phyloP scores from a whole-genome alignment of 495 filamentous ascomycete species.

The Clavariopsis aquatica region DNA sequence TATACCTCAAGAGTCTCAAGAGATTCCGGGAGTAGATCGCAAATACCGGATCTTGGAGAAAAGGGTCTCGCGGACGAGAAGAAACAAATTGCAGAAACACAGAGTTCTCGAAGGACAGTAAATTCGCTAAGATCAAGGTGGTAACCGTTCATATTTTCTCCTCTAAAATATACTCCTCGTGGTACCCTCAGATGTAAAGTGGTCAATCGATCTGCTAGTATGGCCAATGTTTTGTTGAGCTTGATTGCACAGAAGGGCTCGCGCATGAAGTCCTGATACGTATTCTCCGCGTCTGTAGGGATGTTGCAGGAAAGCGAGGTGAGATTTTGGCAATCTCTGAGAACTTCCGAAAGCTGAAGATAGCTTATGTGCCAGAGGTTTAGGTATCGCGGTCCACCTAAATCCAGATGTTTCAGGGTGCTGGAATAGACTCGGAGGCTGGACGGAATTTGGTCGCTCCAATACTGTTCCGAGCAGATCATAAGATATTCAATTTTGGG shows the following conservation, averaged over 20 bases:
- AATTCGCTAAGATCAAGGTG: neutral
- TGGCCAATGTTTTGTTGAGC: neutral
- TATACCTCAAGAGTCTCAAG: neutral
- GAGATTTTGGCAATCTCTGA: neutral
- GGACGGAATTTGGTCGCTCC: neutral
- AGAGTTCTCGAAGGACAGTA: neutral
- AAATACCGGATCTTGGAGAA: neutral
- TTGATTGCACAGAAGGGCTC: neutral
- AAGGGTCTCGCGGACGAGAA: neutral
- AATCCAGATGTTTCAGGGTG: neutral
- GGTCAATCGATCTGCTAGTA: neutral
- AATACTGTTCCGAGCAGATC: neutral
- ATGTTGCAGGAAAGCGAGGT: neutral
- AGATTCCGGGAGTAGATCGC: neutral
- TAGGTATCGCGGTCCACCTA: neutral
- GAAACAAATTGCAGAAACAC: neutral
- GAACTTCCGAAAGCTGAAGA: neutral
- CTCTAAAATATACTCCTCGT: neutral
- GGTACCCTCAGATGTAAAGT: neutral
- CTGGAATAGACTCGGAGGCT: neutral
- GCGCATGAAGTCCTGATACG: too few relatives aligned
- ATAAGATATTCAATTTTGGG: neutral
- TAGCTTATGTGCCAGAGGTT: neutral
- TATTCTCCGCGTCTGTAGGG: neutral
- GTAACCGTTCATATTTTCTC: neutral